These are phyloP conservation scores for Boletus pseudo-olivaceus DNA, from an alignment of 768 basidiomycete genomes.

Conservation along the genomic window DNA sequence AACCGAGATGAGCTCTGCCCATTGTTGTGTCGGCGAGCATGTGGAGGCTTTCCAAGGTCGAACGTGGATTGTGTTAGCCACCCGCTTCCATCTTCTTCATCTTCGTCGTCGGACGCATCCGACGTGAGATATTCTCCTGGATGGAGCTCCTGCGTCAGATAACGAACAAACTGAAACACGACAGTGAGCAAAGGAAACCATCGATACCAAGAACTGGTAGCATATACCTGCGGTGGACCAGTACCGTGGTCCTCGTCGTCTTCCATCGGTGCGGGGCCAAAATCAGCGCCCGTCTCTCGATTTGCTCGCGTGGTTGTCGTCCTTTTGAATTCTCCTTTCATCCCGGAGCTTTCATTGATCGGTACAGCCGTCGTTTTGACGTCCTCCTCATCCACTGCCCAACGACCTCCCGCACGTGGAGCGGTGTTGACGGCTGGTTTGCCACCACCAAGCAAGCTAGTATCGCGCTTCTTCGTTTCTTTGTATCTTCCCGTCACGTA, in stretches of 20 bases:
- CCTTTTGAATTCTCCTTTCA: conserved; percentile 59
- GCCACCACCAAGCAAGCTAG: conserved; percentile 78
- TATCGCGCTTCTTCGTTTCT: conserved; percentile 83
- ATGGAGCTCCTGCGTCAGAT: conserved; percentile 72
- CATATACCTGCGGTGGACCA: conserved; percentile 43
- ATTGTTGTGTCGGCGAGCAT: conserved; percentile 45
- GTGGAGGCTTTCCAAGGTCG: conserved; percentile 47
- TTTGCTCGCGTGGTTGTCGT: conserved; percentile 40
- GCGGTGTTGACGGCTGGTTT: conserved; percentile 56
- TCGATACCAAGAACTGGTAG: neutral
- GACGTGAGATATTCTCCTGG: conserved; percentile 54
- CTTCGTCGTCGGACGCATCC: conserved; percentile 49
- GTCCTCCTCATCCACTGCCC: conserved; percentile 74
- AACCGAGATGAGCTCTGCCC: conserved; percentile 49
- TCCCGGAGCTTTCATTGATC: conserved; percentile 20
- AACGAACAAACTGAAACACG: conserved; percentile 65
- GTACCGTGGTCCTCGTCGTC: conserved; percentile 45
- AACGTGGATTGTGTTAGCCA: conserved; percentile 83
- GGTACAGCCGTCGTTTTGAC: conserved; percentile 23
- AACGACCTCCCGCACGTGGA: conserved; percentile 37
- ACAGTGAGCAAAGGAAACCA: neutral
- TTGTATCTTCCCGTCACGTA: conserved; percentile 84
- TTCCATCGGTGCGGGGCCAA: conserved; percentile 51
- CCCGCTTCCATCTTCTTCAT: conserved; percentile 69
- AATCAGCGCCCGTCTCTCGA: conserved; percentile 59